phyloP scores from a whole-genome alignment of 2,329 filamentous ascomycete genomes.

The Knufia fluminis region DNA sequence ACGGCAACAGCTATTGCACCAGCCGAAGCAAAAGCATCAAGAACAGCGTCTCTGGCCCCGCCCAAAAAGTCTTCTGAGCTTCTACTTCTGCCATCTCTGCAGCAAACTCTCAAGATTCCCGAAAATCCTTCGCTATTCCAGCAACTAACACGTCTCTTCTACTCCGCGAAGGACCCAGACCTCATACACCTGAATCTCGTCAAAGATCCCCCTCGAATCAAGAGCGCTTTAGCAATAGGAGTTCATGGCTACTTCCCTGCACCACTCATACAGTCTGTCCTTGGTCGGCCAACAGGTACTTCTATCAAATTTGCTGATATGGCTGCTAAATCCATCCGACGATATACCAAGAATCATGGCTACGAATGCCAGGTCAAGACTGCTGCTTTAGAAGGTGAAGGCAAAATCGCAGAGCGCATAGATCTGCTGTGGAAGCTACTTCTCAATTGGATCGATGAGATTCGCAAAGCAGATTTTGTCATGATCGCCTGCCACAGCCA shows the following conservation, averaged over 20 bases:
- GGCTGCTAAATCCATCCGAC: conserved; percentile 70
- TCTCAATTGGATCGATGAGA: conserved; percentile 87
- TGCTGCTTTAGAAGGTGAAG: conserved; percentile 88
- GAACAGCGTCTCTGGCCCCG: conserved; percentile 19
- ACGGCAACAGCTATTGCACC: conserved; percentile 20
- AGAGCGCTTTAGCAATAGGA: conserved; percentile 82
- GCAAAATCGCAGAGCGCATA: conserved; percentile 79
- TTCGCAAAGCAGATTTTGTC: conserved; percentile 79
- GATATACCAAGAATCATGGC: conserved; percentile 68
- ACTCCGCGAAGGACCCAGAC: conserved; percentile 46
- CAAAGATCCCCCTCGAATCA: conserved; percentile 61
- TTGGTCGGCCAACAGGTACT: conserved; percentile 91
- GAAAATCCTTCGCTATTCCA: conserved; percentile 57
- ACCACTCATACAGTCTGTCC: conserved; percentile 73
- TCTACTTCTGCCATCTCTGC: conserved; percentile 40
- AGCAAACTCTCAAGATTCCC: conserved; percentile 36
- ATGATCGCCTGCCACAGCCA: conserved; percentile 92
- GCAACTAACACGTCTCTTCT: conserved; percentile 36
- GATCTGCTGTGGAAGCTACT: conserved; percentile 90
- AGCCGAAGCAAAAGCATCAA: conserved; percentile 19
- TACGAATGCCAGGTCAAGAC: conserved; percentile 80
- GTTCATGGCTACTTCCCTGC: conserved; percentile 92
- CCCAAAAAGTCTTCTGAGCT: conserved; percentile 32
- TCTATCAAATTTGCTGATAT: conserved; percentile 88
- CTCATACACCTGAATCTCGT: conserved; percentile 64